Evolutionary conservation across 495 filamentous ascomycete species (phyloP).

Genomic region (Trichoderma gamsii): DNA sequence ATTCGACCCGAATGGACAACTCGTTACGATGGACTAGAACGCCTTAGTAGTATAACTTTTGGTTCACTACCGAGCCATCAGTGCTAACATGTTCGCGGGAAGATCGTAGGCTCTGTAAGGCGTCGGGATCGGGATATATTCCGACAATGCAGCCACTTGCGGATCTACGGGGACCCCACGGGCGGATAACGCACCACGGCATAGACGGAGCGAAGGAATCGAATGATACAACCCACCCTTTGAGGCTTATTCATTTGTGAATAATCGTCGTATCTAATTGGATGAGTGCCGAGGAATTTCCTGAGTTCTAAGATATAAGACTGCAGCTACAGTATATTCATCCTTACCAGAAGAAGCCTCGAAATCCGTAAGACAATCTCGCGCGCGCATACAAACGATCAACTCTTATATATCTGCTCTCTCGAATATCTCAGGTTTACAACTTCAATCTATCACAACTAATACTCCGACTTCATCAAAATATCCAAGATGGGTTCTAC

Average conservation of each 20-base stretch:
- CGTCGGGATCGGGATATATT: neutral
- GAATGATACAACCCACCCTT: neutral
- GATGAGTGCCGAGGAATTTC: neutral
- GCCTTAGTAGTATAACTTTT: neutral
- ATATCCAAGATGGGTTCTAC: neutral
- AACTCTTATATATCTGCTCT: neutral
- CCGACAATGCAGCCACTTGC: constrained; percentile 3
- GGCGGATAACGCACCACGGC: neutral
- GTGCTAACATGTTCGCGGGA: neutral
- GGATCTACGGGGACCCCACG: neutral
- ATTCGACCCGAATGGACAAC: neutral
- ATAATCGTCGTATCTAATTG: neutral
- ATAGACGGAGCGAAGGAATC: neutral
- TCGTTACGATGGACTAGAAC: too few relatives aligned
- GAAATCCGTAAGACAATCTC: neutral
- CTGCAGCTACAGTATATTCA: neutral
- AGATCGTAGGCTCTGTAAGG: neutral
- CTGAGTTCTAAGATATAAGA: neutral
- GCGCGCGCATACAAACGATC: neutral
- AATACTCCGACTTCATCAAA: neutral
- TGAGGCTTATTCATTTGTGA: neutral
- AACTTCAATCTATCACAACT: neutral
- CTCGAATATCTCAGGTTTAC: neutral
- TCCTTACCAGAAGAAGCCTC: neutral
- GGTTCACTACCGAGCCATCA: neutral